phyloP scores from a whole-genome alignment of 306 rosid species.

The Dicorynia guianensis region DNA sequence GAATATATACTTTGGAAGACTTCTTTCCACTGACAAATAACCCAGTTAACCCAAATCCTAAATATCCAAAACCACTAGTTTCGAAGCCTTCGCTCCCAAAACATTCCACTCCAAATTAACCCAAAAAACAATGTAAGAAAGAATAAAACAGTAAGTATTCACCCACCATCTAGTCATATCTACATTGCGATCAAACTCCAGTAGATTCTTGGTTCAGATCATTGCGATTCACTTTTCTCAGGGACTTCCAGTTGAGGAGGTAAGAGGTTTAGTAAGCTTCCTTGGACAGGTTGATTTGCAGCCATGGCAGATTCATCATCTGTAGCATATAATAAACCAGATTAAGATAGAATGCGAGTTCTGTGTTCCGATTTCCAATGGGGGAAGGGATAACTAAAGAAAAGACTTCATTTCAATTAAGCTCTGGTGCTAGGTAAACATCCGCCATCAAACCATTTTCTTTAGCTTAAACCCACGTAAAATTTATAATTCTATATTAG shows the following conservation, averaged over 20 bases:
- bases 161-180: conserved; percentile 42
- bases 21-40: conserved; percentile 53
- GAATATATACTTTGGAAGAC: conserved; percentile 58
- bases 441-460: neutral
- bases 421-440: neutral
- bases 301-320: conserved; percentile 73
- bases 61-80: conserved; percentile 54
- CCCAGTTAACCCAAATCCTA: conserved; percentile 54
- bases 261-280: conserved; percentile 82
- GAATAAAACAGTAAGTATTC: conserved; percentile 49
- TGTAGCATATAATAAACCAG: conserved; percentile 42
- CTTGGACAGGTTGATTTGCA: conserved; percentile 69
- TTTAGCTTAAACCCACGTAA: neutral
- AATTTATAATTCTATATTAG: neutral
- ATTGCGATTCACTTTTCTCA: conserved; percentile 62
- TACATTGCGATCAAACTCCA: conserved; percentile 45
- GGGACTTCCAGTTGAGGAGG: conserved; percentile 82
- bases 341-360: neutral
- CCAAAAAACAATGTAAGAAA: conserved; percentile 51
- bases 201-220: conserved; percentile 50
- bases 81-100: conserved; percentile 55
- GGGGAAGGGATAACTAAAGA: neutral
- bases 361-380: too few species aligned
- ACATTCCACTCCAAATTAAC: conserved; percentile 50
- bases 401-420: neutral